phyloP scores from a whole-genome alignment of 176 grass and related monocot genomes.

The Oryza meridionalis region DNA sequence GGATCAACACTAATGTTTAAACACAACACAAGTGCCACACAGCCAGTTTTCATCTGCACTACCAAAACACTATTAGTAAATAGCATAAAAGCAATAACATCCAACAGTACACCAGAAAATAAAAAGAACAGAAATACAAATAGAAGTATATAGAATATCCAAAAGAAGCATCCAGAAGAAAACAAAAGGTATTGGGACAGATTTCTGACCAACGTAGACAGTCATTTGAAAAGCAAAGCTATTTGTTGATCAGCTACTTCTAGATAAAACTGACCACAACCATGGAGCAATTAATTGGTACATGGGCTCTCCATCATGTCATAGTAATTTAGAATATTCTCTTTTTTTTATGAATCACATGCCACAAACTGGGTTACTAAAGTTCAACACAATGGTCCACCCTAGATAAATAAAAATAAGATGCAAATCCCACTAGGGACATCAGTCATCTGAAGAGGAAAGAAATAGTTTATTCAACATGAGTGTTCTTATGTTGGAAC shows the following conservation, averaged over 20 bases:
- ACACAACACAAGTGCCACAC: conserved; percentile 95
- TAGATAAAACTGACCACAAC: background rate
- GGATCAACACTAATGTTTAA: conserved; percentile 99
- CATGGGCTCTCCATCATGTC: background rate
- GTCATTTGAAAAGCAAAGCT: background rate
- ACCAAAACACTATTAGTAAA: conserved; percentile 52
- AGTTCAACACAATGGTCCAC: background rate
- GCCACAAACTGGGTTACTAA: background rate
- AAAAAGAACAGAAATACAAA: background rate
- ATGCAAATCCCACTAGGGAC: background rate
- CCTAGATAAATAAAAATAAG: conserved; percentile 20
- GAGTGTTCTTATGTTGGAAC: background rate
- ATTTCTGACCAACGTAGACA: conserved; percentile 1
- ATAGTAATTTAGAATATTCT: conserved; percentile 13
- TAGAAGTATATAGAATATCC: background rate
- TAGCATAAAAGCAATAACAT: conserved; percentile 20
- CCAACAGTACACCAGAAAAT: background rate
- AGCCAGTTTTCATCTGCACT: conserved; percentile 98
- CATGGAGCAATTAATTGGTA: background rate
- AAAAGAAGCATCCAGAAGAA: background rate
- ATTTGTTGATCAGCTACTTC: conserved; percentile 38
- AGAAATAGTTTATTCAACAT: conserved; percentile 29
- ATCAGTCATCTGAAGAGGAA: conserved; percentile 6
- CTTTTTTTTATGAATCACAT: background rate
- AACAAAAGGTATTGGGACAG: background rate